Conservation (phyloP, 768 basidiomycete genomes). For the Pisolithus tinctorius region DNA sequence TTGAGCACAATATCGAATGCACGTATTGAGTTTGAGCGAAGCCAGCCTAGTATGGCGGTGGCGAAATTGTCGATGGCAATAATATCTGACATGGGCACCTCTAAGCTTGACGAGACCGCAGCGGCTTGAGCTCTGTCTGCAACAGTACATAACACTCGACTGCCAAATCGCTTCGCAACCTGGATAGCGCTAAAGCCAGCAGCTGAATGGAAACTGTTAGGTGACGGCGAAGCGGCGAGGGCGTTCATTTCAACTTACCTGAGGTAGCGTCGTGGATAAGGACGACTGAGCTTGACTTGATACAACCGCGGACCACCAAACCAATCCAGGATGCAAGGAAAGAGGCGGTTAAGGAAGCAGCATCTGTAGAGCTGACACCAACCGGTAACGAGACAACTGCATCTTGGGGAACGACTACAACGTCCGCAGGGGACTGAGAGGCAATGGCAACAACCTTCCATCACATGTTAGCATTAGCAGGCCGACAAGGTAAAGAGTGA, state of each 20-base stretch:
- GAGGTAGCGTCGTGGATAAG: conserved; percentile 23
- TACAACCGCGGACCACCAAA: conserved; percentile 12
- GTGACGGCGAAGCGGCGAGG: background rate
- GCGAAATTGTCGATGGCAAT: conserved; percentile 9
- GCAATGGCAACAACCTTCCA: conserved; percentile 15
- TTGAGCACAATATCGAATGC: conserved; percentile 23
- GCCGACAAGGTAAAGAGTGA: background rate
- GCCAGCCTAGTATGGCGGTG: conserved; percentile 7
- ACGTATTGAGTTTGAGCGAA: conserved; percentile 7
- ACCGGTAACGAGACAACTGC: conserved; percentile 10
- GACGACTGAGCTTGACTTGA: conserved; percentile 17
- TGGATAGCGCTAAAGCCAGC: conserved; percentile 22
- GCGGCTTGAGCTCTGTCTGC: conserved; percentile 8
- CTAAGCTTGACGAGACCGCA: conserved; percentile 7
- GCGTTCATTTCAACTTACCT: conserved; percentile 6
- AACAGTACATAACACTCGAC: conserved; percentile 19
- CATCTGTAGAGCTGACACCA: conserved; percentile 11
- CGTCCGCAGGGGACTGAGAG: conserved; percentile 6
- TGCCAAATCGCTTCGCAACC: conserved; percentile 15
- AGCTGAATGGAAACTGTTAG: conserved; percentile 7
- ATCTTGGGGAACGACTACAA: conserved; percentile 1
- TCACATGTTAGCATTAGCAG: background rate
- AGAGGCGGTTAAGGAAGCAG: conserved; percentile 14
- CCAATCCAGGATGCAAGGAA: conserved; percentile 25
- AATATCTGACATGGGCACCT: conserved; percentile 8